Evolutionary conservation across 2,329 filamentous ascomycete genomes (phyloP).

Genomic region (Pestalotiopsis sp.): DNA sequence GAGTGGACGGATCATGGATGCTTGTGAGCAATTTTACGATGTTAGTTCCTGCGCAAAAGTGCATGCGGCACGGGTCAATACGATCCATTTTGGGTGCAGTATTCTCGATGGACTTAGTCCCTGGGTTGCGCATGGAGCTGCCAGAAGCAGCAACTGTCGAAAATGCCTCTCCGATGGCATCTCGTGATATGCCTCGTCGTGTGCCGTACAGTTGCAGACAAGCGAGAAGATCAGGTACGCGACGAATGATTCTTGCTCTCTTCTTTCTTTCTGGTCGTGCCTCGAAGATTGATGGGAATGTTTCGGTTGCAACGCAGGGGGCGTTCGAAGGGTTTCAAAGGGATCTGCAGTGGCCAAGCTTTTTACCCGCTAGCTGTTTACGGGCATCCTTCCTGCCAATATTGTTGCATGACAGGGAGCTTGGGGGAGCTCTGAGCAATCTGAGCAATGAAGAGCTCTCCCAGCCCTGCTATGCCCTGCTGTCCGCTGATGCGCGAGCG

Average conservation of each 20-base stretch:
- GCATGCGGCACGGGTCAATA: not conserved
- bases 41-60: not conserved
- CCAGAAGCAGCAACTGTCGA: not conserved
- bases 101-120: not conserved
- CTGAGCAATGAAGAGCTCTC: not conserved
- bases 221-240: not conserved
- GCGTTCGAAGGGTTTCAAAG: constrained; percentile 4
- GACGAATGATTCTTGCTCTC: not conserved
- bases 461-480: not conserved
- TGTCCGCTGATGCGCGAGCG: not conserved
- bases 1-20: not conserved
- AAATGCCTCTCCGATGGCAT: not conserved
- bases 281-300: not conserved
- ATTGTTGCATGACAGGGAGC: not conserved
- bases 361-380: not conserved
- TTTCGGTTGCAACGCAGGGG: constrained; percentile 12
- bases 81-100: not conserved
- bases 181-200: not conserved
- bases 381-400: not conserved
- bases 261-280: not conserved
- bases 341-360: constrained; percentile 13
- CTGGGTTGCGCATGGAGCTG: constrained; percentile 2
- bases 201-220: not conserved
- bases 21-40: not conserved
- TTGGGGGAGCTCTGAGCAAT: not conserved